A percentile compares a stretch with the other conserved stretches of the same genome.
These are phyloP conservation scores for Lathyrus oleraceus DNA, from an alignment of 306 rosid genomes.

Conservation along the genomic window DNA sequence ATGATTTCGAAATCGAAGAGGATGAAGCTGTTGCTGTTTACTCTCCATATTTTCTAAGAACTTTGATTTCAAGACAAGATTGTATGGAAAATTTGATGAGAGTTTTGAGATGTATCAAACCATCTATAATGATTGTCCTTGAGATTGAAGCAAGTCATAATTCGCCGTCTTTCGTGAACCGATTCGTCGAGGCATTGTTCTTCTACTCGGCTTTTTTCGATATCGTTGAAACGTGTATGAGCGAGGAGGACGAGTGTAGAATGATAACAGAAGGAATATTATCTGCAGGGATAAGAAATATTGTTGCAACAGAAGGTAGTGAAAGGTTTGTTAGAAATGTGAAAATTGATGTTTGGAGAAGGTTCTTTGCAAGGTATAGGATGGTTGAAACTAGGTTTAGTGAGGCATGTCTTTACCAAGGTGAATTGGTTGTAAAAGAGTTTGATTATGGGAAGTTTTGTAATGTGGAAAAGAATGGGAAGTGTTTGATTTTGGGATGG, in stretches of 20 bases:
- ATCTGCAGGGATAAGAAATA: conserved; percentile 47
- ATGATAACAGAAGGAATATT: conserved; percentile 38
- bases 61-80: conserved; percentile 50
- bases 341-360: conserved; percentile 76
- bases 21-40: conserved; percentile 62
- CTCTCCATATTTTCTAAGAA: conserved; percentile 47
- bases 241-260: conserved; percentile 39
- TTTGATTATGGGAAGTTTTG: conserved; percentile 51
- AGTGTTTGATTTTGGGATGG: conserved; percentile 63
- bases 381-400: conserved; percentile 65
- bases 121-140: conserved; percentile 55
- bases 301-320: conserved; percentile 57
- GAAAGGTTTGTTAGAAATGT: conserved; percentile 59
- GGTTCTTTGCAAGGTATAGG: conserved; percentile 60
- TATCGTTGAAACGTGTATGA: conserved; percentile 50
- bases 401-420: conserved; percentile 61
- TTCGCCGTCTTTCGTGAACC: conserved; percentile 63
- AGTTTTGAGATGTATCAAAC: conserved; percentile 53
- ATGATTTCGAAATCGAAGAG: conserved; percentile 45
- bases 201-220: conserved; percentile 58
- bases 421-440: conserved; percentile 46
- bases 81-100: conserved; percentile 73
- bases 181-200: conserved; percentile 68
- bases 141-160: conserved; percentile 69
- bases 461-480: conserved; percentile 49